Evolutionary conservation across 2,329 filamentous ascomycete species (phyloP).

Genomic region (Diplodia corticola): DNA sequence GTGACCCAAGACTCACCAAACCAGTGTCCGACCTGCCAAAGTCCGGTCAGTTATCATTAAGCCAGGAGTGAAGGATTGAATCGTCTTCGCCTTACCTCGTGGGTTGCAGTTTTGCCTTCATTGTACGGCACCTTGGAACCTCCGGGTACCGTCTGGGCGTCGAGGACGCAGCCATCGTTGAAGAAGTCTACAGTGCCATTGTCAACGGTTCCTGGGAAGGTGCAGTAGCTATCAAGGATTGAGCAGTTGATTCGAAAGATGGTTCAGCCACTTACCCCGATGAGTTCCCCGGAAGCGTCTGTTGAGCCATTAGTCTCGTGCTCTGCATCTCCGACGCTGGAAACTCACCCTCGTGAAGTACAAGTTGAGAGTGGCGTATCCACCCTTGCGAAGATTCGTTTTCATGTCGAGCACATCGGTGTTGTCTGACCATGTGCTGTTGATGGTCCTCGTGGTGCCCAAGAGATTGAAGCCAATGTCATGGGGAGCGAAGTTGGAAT

Average conservation of each 20-base stretch:
- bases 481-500: constrained; percentile 2
- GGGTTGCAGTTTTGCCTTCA: constrained; percentile 27
- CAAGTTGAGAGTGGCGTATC: constrained; percentile 33
- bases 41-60: too few species aligned
- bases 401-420: constrained; percentile 25
- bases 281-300: not conserved
- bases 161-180: constrained; percentile 30
- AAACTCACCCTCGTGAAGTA: constrained; percentile 27
- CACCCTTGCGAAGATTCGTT: constrained; percentile 28
- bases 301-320: not conserved
- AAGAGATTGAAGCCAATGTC: constrained; percentile 2
- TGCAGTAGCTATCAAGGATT: constrained; percentile 47
- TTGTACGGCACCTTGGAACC: constrained; percentile 27
- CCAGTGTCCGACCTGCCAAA: constrained; percentile 38
- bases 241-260: not conserved
- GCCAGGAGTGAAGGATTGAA: constrained; percentile 1
- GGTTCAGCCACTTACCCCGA: not conserved
- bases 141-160: constrained; percentile 27
- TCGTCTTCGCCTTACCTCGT: constrained; percentile 30
- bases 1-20: constrained; percentile 25
- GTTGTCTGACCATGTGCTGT: constrained; percentile 1
- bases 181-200: constrained; percentile 26
- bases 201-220: constrained; percentile 42
- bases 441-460: not conserved
- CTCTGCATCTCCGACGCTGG: fast-evolving